phyloP scores from a whole-genome alignment of 352 stramenopile genomes.

The Blastocystis sp. region DNA sequence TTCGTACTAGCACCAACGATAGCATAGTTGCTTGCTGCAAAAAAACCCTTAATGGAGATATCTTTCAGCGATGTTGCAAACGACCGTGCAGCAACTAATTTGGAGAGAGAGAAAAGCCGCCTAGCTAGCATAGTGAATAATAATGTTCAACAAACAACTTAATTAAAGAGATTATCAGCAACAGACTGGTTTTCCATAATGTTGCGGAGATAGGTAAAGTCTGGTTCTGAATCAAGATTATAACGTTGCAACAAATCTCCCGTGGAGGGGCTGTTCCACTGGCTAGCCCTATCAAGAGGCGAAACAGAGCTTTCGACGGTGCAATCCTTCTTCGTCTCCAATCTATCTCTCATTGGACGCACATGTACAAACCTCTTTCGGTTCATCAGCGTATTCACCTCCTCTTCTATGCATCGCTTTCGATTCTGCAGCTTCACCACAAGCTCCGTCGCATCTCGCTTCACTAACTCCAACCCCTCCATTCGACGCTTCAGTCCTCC shows the following conservation, averaged over 20 bases:
- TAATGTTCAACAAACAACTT: neutral
- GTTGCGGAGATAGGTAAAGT: too few species aligned
- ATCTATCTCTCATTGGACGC: neutral
- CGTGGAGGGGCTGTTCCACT: too few species aligned
- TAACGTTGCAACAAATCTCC: too few species aligned
- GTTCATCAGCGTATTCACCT: neutral
- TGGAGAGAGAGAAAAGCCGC: neutral
- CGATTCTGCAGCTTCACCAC: neutral
- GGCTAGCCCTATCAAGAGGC: too few species aligned
- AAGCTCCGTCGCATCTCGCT: neutral
- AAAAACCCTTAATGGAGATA: conserved; percentile 58
- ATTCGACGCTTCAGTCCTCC: neutral
- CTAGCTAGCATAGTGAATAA: neutral
- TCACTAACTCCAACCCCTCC: neutral
- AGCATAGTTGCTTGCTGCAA: conserved; percentile 43
- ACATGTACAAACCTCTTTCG: neutral
- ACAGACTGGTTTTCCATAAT: neutral
- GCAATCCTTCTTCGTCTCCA: neutral
- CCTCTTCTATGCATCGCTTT: conserved; percentile 1
- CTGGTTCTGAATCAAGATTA: too few species aligned
- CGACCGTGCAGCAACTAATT: neutral
- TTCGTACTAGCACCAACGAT: conserved; percentile 40
- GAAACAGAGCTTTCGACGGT: too few species aligned
- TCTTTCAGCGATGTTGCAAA: conserved; percentile 14
- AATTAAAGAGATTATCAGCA: neutral